Evolutionary conservation across 108 stramenopile genomes (phyloP), one percentile per base, ranked within the genome.

Genomic region (Nitzschia inconspicua): DNA sequence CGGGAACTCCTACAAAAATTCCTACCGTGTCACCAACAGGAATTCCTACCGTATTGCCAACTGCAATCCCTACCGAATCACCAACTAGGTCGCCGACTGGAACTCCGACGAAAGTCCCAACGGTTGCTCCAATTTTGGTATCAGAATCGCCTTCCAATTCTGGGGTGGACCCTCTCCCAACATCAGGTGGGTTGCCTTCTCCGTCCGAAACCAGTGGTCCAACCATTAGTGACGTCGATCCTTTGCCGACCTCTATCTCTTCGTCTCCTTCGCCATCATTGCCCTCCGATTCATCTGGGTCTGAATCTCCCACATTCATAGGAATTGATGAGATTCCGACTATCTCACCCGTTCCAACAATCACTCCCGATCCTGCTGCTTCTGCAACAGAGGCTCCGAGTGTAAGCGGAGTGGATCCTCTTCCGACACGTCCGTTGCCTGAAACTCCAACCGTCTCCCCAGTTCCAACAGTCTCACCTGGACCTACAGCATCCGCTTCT

Each of bases 391-490:
- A n/a, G n/a, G 34, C n/a, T n/a, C 53, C 53, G 22, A 54, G 35
- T 6, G 4, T 0, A 11, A 29, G 35, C 20, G n/a, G n/a, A n/a
- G n/a, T n/a, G n/a, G n/a, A n/a, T n/a, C n/a, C n/a, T n/a, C n/a
- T n/a, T n/a, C n/a, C n/a, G n/a, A n/a, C n/a, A n/a, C n/a, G n/a
- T n/a, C n/a, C n/a, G n/a, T n/a, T n/a, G n/a, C n/a, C n/a, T n/a
- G 4, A 29, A 3, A 9, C 2, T n/a, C 43, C 57, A 2, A n/a
- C 28, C n/a, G 20, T 7, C 3, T 58, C 42, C 14, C 11, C n/a
- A 2, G 36, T 31, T 16, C 67, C 57, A 22, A 63, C 69, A 3
- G 29, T 29, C 19, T 22, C 55, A 37, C 69, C 67, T 2, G 13
- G 9, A 29, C 34, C 43, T 10, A 37, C 32, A 4, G 9, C 44